phyloP scores from a whole-genome alignment of 2,329 filamentous ascomycete genomes.

The Seiridium unicorne region DNA sequence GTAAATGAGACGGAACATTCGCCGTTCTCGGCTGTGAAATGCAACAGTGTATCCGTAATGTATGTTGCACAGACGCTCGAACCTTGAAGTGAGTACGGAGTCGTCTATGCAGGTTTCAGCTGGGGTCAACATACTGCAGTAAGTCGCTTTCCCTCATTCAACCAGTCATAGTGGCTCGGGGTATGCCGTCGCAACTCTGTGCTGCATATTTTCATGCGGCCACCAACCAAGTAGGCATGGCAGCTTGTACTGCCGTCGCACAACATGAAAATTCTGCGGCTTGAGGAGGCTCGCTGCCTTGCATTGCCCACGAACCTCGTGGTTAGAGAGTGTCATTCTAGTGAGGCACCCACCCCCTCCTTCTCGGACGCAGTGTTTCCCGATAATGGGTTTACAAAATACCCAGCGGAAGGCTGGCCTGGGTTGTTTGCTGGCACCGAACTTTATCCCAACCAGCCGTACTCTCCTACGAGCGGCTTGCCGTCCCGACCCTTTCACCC shows the following conservation, averaged over 20 bases:
- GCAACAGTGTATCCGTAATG: too few species aligned
- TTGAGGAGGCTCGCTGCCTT: not conserved
- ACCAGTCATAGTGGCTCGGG: not conserved
- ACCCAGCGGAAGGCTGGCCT: too few species aligned
- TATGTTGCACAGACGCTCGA: too few species aligned
- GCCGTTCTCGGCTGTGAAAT: too few species aligned
- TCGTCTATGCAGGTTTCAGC: not conserved
- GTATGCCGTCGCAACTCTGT: not conserved
- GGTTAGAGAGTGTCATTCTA: not conserved
- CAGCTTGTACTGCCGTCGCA: not conserved
- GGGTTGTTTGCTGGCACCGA: not conserved
- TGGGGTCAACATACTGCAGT: not conserved
- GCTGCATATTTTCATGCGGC: not conserved
- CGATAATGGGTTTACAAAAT: too few species aligned
- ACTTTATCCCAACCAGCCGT: not conserved
- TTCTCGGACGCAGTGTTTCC: not conserved
- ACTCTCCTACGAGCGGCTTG: too few species aligned
- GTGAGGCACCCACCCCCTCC: not conserved
- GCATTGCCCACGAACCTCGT: not conserved
- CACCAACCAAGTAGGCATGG: not conserved
- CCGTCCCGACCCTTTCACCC: not conserved
- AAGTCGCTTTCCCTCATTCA: not conserved
- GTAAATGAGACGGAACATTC: too few species aligned
- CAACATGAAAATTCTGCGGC: not conserved
- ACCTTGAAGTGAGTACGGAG: too few species aligned